Base-by-base conservation (phyloP, 2,329 filamentous ascomycete species). In the Pleoardoris graminearum region DNA sequence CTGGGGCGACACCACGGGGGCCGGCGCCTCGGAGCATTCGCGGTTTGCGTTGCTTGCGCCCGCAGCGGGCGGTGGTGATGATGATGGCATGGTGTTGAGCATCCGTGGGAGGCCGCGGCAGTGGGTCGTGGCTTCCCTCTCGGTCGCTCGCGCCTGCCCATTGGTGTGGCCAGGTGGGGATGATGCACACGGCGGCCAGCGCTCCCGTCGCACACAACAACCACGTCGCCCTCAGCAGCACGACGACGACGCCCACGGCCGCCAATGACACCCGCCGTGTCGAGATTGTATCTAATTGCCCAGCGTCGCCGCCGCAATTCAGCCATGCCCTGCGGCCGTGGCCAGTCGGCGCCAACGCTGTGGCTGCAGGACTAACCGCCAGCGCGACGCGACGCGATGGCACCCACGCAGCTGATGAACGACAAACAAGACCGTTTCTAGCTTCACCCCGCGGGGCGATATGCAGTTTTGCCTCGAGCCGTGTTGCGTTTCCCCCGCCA, bases 201-300 rank as follows among this genome's bases (percentile, higher is more conserved):
- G 21, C 33, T 25, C 42, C 16, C n/a, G 44, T 47, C 33, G 33
- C 22, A 36, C 44, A 47, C 44, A 17, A 17, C 42, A 36, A 47
- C 32, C 44, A 38, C 44, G 44, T 47, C 44, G 44, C 44, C 4
- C 10, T n/a, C 14, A 36, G 5, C 27, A 29, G n/a, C 44, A 37
- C 29, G 33, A n/a, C 44, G n/a, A 32, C 22, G 7, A 27, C 33
- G 3, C 8, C 23, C 44, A 37, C 33, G 33, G 23, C 44, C 44
- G 37, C 44, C 44, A 47, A 47, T 47, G 7, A 16, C 12, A 22
- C 32, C 16, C 14, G 6, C 19, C 17, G 6, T 38, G 4, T 47
- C 44, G 29, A 47, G 23, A 47, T 47, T 47, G 23, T 36, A 27
- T 37, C 44, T 47, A 47, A 47, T 47, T 47, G 37, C 22, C 44